Evolutionary conservation across 2,329 filamentous ascomycete species (phyloP), one percentile per base, ranked within the genome.

Genomic region (Aulographum hederae): DNA sequence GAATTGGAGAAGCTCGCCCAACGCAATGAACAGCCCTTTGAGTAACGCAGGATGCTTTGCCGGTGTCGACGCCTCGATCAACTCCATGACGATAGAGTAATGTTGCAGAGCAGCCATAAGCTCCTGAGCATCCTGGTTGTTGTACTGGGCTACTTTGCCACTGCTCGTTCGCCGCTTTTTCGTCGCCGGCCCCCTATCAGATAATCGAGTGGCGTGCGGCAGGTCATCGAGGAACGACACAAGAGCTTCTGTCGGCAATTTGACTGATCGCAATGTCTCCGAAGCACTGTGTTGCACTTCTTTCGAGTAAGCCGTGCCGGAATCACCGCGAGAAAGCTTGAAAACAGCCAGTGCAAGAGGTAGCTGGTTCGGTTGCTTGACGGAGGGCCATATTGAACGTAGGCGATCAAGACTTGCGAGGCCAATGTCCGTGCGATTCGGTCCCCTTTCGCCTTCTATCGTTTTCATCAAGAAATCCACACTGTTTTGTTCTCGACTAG

Each of bases 1-100:
- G 20, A 28, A n/a, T 6, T 13, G 26, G 6, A 8, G 26, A 8
- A 98, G 65, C 45, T 92, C 80, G 4, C 77, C 75, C n/a, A 98
- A 67, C 1, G 80, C 68, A 34, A 76, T 73, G 56, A 95, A 98
- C 3, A 98, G 62, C 18, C 70, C 72, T 36, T 73, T 72, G 4
- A 93, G 64, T 25, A 98, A 61, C 44, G 80, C 70, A 0, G 79
- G 71, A 47, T 92, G 78, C 18, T 70, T 65, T 34, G 73, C 73
- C 1, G 81, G 78, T 28, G 72, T 67, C 3, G 84, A 86, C 30
- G 69, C 71, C 47, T 95, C 85, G 12, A 95, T 69, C 17, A 95
- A 58, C 50, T 95, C 85, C 23, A 95, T 61, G 8, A 94, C 79
- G 46, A 93, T 73, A 0, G 85, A 93, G 33, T 86, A 68, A 43